Percentiles rank a stretch among this genome's conserved stretches.
Evolutionary conservation across 768 basidiomycete genomes (phyloP).

Genomic region (Amanita subjunquillea): DNA sequence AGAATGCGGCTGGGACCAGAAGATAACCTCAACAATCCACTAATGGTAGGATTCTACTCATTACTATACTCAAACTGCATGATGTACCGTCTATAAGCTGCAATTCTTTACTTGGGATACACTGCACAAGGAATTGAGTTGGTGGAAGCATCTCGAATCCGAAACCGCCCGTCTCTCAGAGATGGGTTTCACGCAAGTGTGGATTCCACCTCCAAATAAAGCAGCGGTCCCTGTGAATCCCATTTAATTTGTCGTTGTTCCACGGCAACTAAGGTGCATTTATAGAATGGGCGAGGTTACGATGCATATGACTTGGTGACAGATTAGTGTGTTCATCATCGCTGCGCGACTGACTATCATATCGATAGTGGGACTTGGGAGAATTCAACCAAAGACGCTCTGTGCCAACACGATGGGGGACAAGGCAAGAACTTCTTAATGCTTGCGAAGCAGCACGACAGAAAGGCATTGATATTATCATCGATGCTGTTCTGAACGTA

Average conservation of each 20-base stretch:
- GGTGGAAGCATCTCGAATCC: slow-evolving; percentile 71
- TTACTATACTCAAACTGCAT: not conserved
- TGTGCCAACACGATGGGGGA: slow-evolving; percentile 76
- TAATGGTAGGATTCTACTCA: slow-evolving; percentile 44
- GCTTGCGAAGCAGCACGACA: slow-evolving; percentile 61
- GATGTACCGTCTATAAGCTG: slow-evolving; percentile 28
- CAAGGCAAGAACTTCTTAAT: slow-evolving; percentile 63
- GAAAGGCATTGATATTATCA: slow-evolving; percentile 63
- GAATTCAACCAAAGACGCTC: slow-evolving; percentile 75
- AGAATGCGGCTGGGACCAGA: slow-evolving; percentile 55
- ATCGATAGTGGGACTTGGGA: slow-evolving; percentile 71
- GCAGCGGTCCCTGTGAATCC: slow-evolving; percentile 47
- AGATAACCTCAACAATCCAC: slow-evolving; percentile 36
- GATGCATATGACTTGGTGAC: slow-evolving; percentile 80
- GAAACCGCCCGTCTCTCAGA: slow-evolving; percentile 54
- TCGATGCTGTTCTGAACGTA: slow-evolving; percentile 89
- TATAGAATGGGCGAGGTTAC: slow-evolving; percentile 64
- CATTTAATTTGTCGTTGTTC: not conserved
- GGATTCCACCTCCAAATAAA: slow-evolving; percentile 81
- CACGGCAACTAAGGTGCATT: slow-evolving; percentile 1
- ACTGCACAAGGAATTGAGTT: slow-evolving; percentile 44
- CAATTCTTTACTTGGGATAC: slow-evolving; percentile 86
- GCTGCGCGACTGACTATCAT: not conserved
- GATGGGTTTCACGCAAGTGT: slow-evolving; percentile 71
- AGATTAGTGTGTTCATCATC: not conserved